phyloP scores from a whole-genome alignment of 2,329 filamentous ascomycete genomes.

The Cadophora luteo-olivacea region DNA sequence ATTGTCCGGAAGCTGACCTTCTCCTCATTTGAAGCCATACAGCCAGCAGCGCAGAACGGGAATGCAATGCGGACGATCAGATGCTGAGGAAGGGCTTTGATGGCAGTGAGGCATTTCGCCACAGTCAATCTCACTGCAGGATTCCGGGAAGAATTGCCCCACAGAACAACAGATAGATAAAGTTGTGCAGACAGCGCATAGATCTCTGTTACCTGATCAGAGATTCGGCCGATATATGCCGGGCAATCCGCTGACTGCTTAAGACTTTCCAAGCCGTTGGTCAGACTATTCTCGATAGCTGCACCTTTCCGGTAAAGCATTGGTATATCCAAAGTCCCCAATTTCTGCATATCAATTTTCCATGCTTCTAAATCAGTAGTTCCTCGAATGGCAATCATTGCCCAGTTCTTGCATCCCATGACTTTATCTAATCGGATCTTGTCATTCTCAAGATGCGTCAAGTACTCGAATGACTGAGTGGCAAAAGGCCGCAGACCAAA shows the following conservation, averaged over 20 bases:
- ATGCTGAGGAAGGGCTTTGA: constrained; percentile 13
- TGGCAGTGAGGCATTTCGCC: neutral
- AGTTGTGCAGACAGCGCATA: constrained; percentile 21
- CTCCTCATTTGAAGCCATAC: constrained; percentile 21
- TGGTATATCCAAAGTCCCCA: constrained; percentile 4
- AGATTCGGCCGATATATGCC: constrained; percentile 12
- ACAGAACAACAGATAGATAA: constrained; percentile 21
- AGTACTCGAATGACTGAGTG: constrained; percentile 16
- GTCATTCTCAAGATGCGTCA: constrained; percentile 18
- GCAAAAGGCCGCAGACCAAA: constrained; percentile 1
- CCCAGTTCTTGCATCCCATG: constrained; percentile 29
- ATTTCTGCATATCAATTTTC: constrained; percentile 15
- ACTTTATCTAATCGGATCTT: constrained; percentile 15
- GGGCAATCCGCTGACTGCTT: neutral
- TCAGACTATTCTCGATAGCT: constrained; percentile 31
- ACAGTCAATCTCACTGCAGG: constrained; percentile 17
- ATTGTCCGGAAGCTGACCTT: constrained; percentile 19
- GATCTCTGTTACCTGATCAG: constrained; percentile 15
- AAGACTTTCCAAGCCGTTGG: constrained; percentile 16
- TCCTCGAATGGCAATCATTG: constrained; percentile 24
- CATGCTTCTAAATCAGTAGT: constrained; percentile 22
- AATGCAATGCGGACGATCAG: constrained; percentile 22
- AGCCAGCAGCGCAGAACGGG: constrained; percentile 24
- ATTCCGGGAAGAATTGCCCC: constrained; percentile 3
- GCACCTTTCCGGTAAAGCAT: constrained; percentile 13